Evolutionary conservation across 139 green algal species (phyloP), one percentile per base, ranked within the genome.

Genomic region (Chlamydomonas incerta): DNA sequence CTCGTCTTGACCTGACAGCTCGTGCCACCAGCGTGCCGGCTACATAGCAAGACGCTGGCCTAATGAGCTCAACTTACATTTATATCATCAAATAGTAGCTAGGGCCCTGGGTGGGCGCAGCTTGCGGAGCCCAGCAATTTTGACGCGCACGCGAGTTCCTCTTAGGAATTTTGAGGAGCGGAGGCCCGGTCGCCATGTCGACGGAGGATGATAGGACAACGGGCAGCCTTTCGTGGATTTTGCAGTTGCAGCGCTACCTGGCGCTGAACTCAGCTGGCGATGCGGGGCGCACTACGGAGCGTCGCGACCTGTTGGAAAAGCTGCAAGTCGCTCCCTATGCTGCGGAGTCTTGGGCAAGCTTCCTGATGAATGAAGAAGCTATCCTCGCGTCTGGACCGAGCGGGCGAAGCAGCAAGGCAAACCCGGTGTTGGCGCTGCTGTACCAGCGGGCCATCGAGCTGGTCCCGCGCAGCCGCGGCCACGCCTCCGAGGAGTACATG

Each of bases 401-500:
- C 14, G 35, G 62, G 47, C 52, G 69, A 31, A 81, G 72, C 41
- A 69, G 63, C 41, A 55, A 47, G n/a, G 46, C 8, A 47, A 79
- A 55, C 34, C 8, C 65, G 4, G 70, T 34, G 10, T 55, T 62
- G 66, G 65, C 63, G 70, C 92, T 94, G 62, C 82, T 98, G 21
- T 97, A 96, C 82, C 81, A 91, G 23, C 91, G 89, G 72, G 94
- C 96, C 29, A 96, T 93, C 9, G 89, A 94, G 68, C 66, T 93
- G 60, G 90, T 98, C 23, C 94, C 95, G 0, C 84, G 88, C 26
- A 67, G 82, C 33, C 92, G 88, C 41, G 96, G 95, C 70, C 77
- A 92, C 23, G 62, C 83, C 18, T 92, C 92, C 11, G 84, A 93
- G 0, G 87, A 83, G 1, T 98, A 96, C 89, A 47, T 98, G 2